These are phyloP conservation scores for Phialemonium atrogriseum DNA, from an alignment of 2,329 filamentous ascomycete species.

Conservation along the genomic window DNA sequence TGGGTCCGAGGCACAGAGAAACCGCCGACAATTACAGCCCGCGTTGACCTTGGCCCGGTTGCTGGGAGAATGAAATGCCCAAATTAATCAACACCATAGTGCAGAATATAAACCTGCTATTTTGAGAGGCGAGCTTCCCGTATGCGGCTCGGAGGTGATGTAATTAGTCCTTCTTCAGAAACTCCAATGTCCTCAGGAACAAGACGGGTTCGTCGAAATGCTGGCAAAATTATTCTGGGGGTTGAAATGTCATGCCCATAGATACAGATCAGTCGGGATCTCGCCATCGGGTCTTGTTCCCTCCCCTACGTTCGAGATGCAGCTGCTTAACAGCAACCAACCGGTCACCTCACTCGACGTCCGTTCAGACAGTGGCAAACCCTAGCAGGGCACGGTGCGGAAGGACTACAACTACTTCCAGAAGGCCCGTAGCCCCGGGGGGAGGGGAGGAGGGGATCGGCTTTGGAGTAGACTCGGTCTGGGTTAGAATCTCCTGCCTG, in stretches of 20 bases:
- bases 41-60: no score
- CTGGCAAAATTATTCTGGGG: slow-evolving; percentile 19
- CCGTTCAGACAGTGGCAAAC: slow-evolving; percentile 48
- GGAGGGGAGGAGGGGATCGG: slow-evolving; percentile 30
- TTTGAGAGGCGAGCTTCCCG: no score
- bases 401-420: slow-evolving; percentile 55
- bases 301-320: slow-evolving; percentile 34
- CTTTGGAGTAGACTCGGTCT: slow-evolving; percentile 44
- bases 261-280: no score
- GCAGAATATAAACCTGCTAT: no score
- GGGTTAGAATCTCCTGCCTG: slow-evolving; percentile 46
- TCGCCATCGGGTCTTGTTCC: no score
- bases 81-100: no score
- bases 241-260: slow-evolving; percentile 24
- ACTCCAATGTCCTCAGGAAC: slow-evolving; percentile 32
- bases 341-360: slow-evolving; percentile 50
- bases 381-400: slow-evolving; percentile 49
- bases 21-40: no score
- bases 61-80: no score
- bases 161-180: no score
- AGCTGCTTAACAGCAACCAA: slow-evolving; percentile 56
- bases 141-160: no score
- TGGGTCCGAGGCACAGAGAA: no score
- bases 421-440: no score
- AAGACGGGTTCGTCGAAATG: slow-evolving; percentile 33